Base-by-base conservation (phyloP, 139 green algal species). In the Tetraselmis chui region DNA sequence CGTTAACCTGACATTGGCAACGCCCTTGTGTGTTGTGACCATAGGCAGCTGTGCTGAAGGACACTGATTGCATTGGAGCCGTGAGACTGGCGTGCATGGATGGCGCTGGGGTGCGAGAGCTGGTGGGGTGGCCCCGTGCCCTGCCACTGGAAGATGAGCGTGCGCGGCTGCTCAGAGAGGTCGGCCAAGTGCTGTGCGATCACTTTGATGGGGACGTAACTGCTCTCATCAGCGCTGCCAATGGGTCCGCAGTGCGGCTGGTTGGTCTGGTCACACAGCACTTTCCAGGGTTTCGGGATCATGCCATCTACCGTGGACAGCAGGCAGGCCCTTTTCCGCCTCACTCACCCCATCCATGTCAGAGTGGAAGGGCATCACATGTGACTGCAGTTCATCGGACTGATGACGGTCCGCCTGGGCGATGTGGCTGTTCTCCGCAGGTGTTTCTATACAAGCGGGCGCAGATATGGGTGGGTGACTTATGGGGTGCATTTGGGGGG, bases 401-500 rank as follows among this genome's bases (percentile, higher is more conserved):
- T n/a, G n/a, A n/a, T n/a, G n/a, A n/a, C n/a, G n/a, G 29, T 23
- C 78, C 23, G 31, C 18, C 78, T 67, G 78, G 26, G 29, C 25
- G 59, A 29, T 25, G 30, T 27, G 80, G 81, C 79, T 86, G 84
- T n/a, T 87, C 88, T 23, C 67, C 77, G 59, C 93, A 98, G 89
- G 88, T 98, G 0, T 95, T 95, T 76, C 89, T 98, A 32, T 97
- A 96, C 87, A 99, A 99, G 89, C 89, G 96, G 0, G 96, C 96
- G 0, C 96, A 99, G 80, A 99, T 99, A 77, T 98, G 98, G 76
- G 95, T 92, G 18, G 95, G 80, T 0, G 96, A 99, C 79, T 59
- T 99, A 31, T 98, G 89, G 81, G 95, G 96, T 5, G 90, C 91
- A 0, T 98, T 98, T 75, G 30, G 86, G 2, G 95, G 95, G 27